These are phyloP conservation scores for Magnaporthiopsis incrustans DNA, from an alignment of 2,329 filamentous ascomycete species.

Conservation along the genomic window DNA sequence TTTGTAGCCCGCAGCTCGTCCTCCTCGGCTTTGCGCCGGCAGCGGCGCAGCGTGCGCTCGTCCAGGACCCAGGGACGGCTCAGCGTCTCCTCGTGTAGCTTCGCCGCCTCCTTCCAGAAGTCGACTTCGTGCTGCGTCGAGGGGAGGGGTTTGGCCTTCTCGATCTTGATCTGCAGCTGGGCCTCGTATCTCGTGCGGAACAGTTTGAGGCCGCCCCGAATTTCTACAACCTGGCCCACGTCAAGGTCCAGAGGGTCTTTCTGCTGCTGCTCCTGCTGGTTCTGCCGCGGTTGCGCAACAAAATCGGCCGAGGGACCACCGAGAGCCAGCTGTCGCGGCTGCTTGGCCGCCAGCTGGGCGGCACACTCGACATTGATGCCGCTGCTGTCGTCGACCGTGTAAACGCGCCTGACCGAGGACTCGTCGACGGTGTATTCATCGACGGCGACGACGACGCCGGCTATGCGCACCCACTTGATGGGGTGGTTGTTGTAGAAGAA, in stretches of 20 bases:
- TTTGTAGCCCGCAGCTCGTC: background rate
- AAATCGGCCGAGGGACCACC: background rate
- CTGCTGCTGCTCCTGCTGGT: constrained; percentile 2
- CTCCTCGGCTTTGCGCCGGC: constrained; percentile 36
- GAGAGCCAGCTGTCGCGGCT: background rate
- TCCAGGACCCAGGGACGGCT: constrained; percentile 46
- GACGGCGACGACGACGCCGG: constrained; percentile 60
- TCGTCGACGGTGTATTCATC: constrained; percentile 44
- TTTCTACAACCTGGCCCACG: constrained; percentile 47
- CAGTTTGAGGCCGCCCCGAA: constrained; percentile 43
- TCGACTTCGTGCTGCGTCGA: constrained; percentile 49
- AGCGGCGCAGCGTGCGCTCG: constrained; percentile 38
- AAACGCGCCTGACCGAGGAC: constrained; percentile 36
- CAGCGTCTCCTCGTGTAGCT: constrained; percentile 43
- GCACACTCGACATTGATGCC: constrained; percentile 48
- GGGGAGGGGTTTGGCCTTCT: constrained; percentile 38
- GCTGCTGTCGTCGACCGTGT: constrained; percentile 58
- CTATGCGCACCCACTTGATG: constrained; percentile 65
- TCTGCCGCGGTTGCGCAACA: background rate
- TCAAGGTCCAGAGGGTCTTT: constrained; percentile 27
- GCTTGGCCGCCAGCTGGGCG: constrained; percentile 10
- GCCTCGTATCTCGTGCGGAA: constrained; percentile 31
- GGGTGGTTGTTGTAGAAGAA: constrained; percentile 68
- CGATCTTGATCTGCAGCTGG: constrained; percentile 41
- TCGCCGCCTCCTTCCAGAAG: constrained; percentile 48